phyloP scores from a whole-genome alignment of 148 eudicot species.

The Dianthus caryophyllus region DNA sequence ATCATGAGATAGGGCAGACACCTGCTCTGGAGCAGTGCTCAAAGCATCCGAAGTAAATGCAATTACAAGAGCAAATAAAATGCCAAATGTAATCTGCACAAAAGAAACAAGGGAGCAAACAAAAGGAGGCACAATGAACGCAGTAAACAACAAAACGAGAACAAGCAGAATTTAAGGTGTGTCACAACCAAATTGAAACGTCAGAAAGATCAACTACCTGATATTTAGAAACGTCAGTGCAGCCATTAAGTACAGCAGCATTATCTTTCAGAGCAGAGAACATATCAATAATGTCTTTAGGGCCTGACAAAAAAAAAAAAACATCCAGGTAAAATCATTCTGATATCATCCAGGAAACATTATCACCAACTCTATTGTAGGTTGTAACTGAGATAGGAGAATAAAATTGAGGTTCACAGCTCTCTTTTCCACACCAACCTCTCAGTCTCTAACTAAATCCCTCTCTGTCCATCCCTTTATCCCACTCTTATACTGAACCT shows the following conservation, averaged over 20 bases:
- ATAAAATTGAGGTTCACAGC: slow-evolving; percentile 7
- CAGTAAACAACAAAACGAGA: neutral
- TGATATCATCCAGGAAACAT: neutral
- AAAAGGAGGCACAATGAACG: slow-evolving; percentile 1
- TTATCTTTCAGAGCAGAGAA: slow-evolving; percentile 61
- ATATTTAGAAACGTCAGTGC: slow-evolving; percentile 51
- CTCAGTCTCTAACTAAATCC: neutral
- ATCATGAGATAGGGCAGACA: slow-evolving; percentile 57
- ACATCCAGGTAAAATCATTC: neutral
- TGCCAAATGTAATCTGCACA: slow-evolving; percentile 73
- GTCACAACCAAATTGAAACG: neutral
- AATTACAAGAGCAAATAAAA: slow-evolving; percentile 79
- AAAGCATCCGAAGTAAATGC: slow-evolving; percentile 88
- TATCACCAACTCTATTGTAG: neutral
- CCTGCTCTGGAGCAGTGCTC: slow-evolving; percentile 66
- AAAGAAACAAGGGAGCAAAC: slow-evolving; percentile 15
- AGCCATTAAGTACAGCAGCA: slow-evolving; percentile 55
- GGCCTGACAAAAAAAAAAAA: slow-evolving; percentile 39
- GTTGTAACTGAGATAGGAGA: neutral
- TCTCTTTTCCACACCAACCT: neutral
- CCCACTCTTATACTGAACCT: neutral
- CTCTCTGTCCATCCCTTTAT: neutral
- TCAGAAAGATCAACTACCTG: slow-evolving; percentile 48
- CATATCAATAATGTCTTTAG: slow-evolving; percentile 80
- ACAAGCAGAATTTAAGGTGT: neutral